phyloP scores from a whole-genome alignment of 805 yeast genomes.

The Naumovozyma castellii region DNA sequence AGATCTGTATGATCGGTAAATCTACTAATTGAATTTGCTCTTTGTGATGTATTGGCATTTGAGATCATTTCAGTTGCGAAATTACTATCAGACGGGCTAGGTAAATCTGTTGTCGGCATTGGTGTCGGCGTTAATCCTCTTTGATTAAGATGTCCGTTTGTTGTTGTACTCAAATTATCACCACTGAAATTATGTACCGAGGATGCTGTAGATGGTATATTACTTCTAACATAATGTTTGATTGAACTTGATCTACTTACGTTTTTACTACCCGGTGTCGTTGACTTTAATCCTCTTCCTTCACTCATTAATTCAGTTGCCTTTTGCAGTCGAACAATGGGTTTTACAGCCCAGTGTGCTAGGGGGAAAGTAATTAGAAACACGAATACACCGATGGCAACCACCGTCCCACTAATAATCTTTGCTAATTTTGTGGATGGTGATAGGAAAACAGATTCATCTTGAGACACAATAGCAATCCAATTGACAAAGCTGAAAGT shows the following conservation, averaged over 20 bases:
- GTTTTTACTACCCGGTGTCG: constrained; percentile 14
- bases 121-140: background rate
- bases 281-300: constrained; percentile 33
- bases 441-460: constrained; percentile 44
- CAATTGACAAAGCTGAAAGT: constrained; percentile 42
- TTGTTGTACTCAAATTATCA: background rate
- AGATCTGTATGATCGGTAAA: background rate
- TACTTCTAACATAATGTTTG: background rate
- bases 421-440: constrained; percentile 55
- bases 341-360: constrained; percentile 77
- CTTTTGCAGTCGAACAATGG: constrained; percentile 66
- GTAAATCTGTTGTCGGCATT: background rate
- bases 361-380: constrained; percentile 70
- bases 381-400: constrained; percentile 69
- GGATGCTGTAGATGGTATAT: background rate
- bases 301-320: constrained; percentile 58
- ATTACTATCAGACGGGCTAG: background rate
- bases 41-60: background rate
- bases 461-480: constrained; percentile 69
- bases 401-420: constrained; percentile 67
- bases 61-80: background rate
- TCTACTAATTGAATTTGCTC: background rate
- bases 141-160: background rate
- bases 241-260: constrained; percentile 19
- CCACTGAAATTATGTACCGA: background rate